Conservation (phyloP, 2,329 filamentous ascomycete genomes). For the Colletotrichum noveboracense region DNA sequence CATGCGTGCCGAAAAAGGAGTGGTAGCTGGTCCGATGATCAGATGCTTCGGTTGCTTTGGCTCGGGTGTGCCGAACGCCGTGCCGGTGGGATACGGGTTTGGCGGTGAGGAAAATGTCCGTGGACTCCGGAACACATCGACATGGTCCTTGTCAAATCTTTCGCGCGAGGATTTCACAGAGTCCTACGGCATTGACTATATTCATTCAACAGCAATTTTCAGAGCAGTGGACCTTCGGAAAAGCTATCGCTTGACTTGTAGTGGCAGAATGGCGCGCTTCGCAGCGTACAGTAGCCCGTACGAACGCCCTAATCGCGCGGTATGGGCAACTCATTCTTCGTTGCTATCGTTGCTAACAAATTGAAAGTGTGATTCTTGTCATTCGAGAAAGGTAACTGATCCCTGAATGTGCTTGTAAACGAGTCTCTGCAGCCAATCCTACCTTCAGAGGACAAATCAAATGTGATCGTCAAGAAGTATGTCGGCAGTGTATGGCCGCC, state of each 20-base stretch:
- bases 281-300: neutral
- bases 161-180: neutral
- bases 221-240: neutral
- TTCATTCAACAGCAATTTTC: fast-evolving
- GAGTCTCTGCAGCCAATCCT: neutral
- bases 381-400: neutral
- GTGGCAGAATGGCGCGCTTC: neutral
- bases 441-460: neutral
- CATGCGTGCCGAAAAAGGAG: neutral
- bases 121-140: neutral
- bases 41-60: neutral
- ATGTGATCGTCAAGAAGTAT: neutral
- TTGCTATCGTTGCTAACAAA: too few relatives aligned
- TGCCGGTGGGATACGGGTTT: neutral
- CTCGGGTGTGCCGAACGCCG: neutral
- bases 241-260: neutral
- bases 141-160: neutral
- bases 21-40: neutral
- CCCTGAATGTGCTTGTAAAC: neutral
- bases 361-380: neutral
- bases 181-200: fast-evolving
- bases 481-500: neutral
- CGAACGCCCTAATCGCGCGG: neutral
- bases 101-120: neutral
- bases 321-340: neutral